A percentile compares a stretch with the other conserved stretches of the same genome.
Conservation (phyloP, 202 grass and related monocot species). For the Schoenoplectus tabernaemontani region DNA sequence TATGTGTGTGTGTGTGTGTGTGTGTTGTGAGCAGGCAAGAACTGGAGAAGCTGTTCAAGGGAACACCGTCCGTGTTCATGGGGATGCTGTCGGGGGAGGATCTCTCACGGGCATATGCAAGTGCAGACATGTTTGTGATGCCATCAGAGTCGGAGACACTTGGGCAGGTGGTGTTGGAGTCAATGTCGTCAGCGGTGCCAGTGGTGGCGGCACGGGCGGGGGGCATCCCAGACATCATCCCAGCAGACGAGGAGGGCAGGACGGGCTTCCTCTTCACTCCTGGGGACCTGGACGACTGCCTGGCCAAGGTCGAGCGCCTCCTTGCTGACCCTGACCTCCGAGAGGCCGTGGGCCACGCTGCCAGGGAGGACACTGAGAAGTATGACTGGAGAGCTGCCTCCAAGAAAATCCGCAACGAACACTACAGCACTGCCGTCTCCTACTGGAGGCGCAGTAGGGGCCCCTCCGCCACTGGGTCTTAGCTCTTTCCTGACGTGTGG, state of each 20-base stretch:
- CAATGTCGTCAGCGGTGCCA: conserved; percentile 87
- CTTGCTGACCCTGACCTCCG: conserved; percentile 42
- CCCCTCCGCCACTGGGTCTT: conserved; percentile 18
- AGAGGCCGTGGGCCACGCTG: conserved; percentile 53
- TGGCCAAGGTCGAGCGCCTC: conserved; percentile 64
- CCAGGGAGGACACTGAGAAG: conserved; percentile 83
- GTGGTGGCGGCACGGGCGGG: conserved; percentile 89
- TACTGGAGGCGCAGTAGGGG: conserved; percentile 73
- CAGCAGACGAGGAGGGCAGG: conserved; percentile 72
- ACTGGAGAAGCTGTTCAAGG: conserved; percentile 83
- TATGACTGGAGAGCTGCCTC: conserved; percentile 83
- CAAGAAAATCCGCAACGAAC: conserved; percentile 71
- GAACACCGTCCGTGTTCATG: conserved; percentile 79
- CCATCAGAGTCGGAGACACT: conserved; percentile 99
- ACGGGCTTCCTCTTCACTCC: conserved; percentile 77
- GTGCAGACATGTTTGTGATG: conserved; percentile 88
- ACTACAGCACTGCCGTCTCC: conserved; percentile 58
- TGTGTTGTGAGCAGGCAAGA: conserved; percentile 41
- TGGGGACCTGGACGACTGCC: conserved; percentile 70
- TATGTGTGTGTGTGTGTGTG: not conserved
- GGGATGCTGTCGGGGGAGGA: conserved; percentile 92
- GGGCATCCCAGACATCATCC: conserved; percentile 85
- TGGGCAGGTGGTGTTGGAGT: conserved; percentile 91
- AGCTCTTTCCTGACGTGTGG: not conserved
- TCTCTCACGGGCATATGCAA: conserved; percentile 77